Conservation (phyloP, 2,329 filamentous ascomycete species). For the Venturia aucupariae region DNA sequence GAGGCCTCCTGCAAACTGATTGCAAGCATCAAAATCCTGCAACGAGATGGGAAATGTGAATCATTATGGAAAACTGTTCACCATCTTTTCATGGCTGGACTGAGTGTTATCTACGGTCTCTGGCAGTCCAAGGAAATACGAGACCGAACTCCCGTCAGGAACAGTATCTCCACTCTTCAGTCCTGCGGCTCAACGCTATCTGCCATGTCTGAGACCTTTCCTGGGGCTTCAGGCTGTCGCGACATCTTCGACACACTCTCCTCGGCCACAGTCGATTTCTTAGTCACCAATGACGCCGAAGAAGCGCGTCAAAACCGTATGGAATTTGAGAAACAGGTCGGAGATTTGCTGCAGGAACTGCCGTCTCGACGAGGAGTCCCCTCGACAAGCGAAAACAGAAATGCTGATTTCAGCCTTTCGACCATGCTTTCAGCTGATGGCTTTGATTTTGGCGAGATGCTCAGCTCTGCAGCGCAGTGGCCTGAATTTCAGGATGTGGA, state of each 20-base stretch:
- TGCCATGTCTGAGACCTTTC: slow-evolving; percentile 26
- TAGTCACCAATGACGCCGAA: slow-evolving; percentile 9
- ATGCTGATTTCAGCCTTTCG: no score
- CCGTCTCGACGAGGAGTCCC: neutral
- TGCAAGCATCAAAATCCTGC: no score
- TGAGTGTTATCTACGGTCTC: slow-evolving; percentile 25
- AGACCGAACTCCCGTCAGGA: slow-evolving; percentile 18
- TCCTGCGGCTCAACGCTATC: slow-evolving; percentile 26
- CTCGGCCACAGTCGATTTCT: slow-evolving; percentile 10
- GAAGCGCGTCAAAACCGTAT: neutral
- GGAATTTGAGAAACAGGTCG: slow-evolving; percentile 11
- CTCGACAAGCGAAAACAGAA: no score
- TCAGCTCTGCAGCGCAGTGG: no score
- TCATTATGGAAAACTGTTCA: no score
- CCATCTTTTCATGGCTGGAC: slow-evolving; percentile 27
- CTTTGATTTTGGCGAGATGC: no score
- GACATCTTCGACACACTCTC: slow-evolving; percentile 15
- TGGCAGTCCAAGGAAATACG: slow-evolving; percentile 27
- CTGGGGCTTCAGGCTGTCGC: slow-evolving; percentile 24
- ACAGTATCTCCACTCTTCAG: slow-evolving; percentile 23
- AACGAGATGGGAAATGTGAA: no score
- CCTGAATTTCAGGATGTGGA: no score
- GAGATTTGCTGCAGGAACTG: slow-evolving; percentile 7
- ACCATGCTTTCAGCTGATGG: no score
- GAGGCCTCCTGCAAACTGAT: no score